Evolutionary conservation across 179 eudicot genomes (phyloP).

Genomic region (Actinidia polygama): DNA sequence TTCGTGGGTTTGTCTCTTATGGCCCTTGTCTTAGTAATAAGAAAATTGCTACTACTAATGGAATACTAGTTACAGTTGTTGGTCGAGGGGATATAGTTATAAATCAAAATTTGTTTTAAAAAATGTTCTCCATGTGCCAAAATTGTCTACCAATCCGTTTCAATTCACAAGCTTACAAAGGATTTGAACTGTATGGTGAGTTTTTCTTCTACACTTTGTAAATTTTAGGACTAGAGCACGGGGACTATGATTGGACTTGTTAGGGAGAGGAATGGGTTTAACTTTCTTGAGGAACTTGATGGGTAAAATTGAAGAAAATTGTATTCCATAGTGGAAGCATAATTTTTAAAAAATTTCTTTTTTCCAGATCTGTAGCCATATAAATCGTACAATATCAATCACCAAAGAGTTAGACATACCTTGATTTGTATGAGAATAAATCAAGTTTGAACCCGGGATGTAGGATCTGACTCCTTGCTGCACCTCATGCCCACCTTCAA

Average conservation of each 20-base stretch:
- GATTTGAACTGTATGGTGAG: neutral
- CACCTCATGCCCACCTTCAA: no score
- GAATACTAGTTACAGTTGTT: neutral
- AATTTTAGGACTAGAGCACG: neutral
- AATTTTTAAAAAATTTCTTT: no score
- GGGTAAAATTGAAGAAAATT: no score
- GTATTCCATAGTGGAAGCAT: no score
- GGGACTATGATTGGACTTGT: slow-evolving; percentile 10
- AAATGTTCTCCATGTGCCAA: neutral
- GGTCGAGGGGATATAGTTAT: neutral
- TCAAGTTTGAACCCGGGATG: no score
- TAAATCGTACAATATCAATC: no score
- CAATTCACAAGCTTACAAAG: neutral
- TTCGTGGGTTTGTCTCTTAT: neutral
- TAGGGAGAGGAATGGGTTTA: neutral
- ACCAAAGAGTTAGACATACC: no score
- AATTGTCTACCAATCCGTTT: no score
- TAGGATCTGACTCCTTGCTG: no score
- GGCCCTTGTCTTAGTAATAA: neutral
- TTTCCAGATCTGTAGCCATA: no score
- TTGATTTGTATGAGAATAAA: no score
- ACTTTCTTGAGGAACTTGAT: no score
- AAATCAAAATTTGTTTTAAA: neutral
- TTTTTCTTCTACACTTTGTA: neutral
- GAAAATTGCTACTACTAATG: slow-evolving; percentile 7